Evolutionary conservation across 805 yeast genomes (phyloP), one percentile per base, ranked within the genome.

Genomic region (Lipomyces mesembrius): DNA sequence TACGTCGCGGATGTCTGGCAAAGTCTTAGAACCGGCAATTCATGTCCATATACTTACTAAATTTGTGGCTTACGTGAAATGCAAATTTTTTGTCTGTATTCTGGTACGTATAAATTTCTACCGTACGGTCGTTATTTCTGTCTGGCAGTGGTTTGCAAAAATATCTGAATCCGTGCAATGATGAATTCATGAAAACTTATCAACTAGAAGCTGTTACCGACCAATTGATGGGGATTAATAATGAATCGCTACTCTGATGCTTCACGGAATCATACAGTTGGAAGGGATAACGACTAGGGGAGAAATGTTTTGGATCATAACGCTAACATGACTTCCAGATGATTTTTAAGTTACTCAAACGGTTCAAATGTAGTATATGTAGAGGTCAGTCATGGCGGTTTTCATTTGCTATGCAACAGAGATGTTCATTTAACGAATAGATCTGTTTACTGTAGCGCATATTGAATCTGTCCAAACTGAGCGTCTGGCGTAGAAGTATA

Each of bases 181-280:
- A 68, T 68, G 71, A 68, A 62, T 65, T 49, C 63, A 55, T 65
- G 32, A 35, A 53, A 62, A 29, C 35, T 22, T 63, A 64, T 64
- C 69, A 67, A 67, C 70, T 67, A 67, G 70, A 67, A 67, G 70
- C 70, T 62, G 61, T 67, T 59, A 43, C 72, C 65, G 70, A 70
- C 71, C 20, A 11, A n/a, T 57, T 46, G 17, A 62, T 65, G 71
- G 68, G 68, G 72, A 68, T 25, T 25, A 22, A 34, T 54, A 51
- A 62, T 67, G 72, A 70, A 70, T 67, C 72, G 72, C 72, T 70
- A 70, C 71, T 70, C 72, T 70, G 72, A 70, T 27, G 17, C 22
- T 17, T 7, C 14, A 43, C 49, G 49, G 49, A 43, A 43, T 43
- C 22, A 43, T 43, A 43, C 3, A 0, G 49, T 17, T 43, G 49